Conservation (phyloP, 768 basidiomycete species). For the Suillus luteus region DNA sequence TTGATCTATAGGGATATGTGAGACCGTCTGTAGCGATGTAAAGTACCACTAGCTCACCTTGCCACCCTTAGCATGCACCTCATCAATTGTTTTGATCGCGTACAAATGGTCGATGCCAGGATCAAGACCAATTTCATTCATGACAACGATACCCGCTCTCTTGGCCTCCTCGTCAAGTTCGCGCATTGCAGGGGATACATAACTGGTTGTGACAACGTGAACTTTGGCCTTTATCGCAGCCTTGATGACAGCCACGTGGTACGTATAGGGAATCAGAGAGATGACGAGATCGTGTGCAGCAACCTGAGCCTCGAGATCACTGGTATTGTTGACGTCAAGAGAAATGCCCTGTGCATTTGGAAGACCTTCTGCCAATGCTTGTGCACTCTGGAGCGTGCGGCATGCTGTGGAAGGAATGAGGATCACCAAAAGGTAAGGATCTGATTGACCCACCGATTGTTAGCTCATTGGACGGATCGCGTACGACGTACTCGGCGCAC, state of each 20-base stretch:
- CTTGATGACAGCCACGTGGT: conserved; percentile 88
- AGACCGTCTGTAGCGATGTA: background rate
- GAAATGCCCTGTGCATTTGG: conserved; percentile 72
- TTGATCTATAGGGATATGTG: conserved; percentile 56
- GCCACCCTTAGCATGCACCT: conserved; percentile 92
- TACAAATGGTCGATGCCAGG: conserved; percentile 95
- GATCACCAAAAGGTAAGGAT: background rate
- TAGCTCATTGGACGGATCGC: conserved; percentile 77
- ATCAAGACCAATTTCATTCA: conserved; percentile 98
- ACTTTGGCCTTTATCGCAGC: conserved; percentile 83
- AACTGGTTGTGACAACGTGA: conserved; percentile 94
- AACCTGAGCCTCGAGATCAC: conserved; percentile 77
- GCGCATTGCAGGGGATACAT: conserved; percentile 89
- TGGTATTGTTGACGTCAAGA: conserved; percentile 74
- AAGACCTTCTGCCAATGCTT: conserved; percentile 67
- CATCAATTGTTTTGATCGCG: conserved; percentile 90
- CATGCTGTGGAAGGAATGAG: conserved; percentile 56
- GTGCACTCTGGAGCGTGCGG: conserved; percentile 78
- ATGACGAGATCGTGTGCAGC: conserved; percentile 91
- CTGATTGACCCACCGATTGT: conserved; percentile 66
- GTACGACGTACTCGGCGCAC: conserved; percentile 92
- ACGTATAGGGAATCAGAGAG: conserved; percentile 93
- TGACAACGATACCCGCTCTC: conserved; percentile 87
- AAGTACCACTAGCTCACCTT: conserved; percentile 55
- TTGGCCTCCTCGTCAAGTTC: conserved; percentile 80